Evolutionary conservation across 2,329 filamentous ascomycete species (phyloP), one percentile per base, ranked within the genome.

Genomic region (Neonectria neomacrospora): DNA sequence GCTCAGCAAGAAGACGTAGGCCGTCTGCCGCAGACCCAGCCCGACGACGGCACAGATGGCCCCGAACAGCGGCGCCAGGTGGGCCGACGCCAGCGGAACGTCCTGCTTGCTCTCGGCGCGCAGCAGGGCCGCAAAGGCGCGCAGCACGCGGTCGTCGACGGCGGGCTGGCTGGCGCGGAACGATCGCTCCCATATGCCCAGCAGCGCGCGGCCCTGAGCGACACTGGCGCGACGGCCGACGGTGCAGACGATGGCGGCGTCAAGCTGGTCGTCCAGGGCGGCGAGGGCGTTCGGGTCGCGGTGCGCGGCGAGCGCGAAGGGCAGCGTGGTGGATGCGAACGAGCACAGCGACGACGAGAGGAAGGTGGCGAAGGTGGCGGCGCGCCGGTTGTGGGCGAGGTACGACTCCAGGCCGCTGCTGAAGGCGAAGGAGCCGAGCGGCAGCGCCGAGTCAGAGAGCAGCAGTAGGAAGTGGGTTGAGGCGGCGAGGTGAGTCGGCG

Each of bases 341-440:
- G 91, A 91, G 7, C 87, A 85, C 6, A 95, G 79, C 3, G 91
- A 93, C 22, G 92, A 81, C 11, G 86, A 83, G 16, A 96, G 84
- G 79, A 96, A 96, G 48, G 81, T 78, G 45, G 86, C 75, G 77
- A 93, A 91, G 22, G 80, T 76, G 20, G 80, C 74, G 18, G 76
- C 65, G 42, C 76, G 76, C 6, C 77, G 77, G 69, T 83, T 82
- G 80, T 96, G 92, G 3, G 90, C 90, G 18, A 94, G 87, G 77
- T 91, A 95, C 42, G 92, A 95, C 80, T 96, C 92, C 16, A 96
- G 85, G 3, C 92, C 92, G 70, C 88, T 91, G 81, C 89, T 92
- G 81, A 95, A 96, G 72, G 92, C 92, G 79, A 96, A 96, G n/a
- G 92, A 93, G 61, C 92, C 92, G 0, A 96, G 84, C 1, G 92